These are phyloP conservation scores for Penicillium cataractarum DNA, from an alignment of 495 filamentous ascomycete species.

Conservation along the genomic window DNA sequence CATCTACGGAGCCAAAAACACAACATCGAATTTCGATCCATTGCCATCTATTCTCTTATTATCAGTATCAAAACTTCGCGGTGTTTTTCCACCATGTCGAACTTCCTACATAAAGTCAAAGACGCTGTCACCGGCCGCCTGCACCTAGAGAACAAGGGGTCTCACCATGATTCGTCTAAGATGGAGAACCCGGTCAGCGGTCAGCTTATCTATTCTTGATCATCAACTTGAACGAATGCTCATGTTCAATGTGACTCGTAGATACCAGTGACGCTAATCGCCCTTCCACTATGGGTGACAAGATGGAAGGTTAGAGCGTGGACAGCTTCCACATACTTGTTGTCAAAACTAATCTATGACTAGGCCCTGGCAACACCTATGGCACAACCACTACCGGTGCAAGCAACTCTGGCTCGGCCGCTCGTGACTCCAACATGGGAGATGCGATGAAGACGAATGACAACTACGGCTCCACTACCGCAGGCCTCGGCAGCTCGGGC, in stretches of 20 bases:
- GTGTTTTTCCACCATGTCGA: conserved; percentile 58
- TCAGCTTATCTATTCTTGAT: conserved; percentile 6
- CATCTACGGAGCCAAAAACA: background rate
- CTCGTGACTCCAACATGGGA: conserved; percentile 9
- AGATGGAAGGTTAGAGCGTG: conserved; percentile 6
- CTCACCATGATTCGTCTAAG: conserved; percentile 42
- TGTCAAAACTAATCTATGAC: background rate
- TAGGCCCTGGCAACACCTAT: conserved; percentile 5
- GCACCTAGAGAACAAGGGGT: conserved; percentile 39
- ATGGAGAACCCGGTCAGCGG: conserved; percentile 41
- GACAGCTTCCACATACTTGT: background rate
- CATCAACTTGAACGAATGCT: conserved; percentile 37
- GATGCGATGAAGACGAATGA: conserved; percentile 16
- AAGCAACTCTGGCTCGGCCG: conserved; percentile 12
- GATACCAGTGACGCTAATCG: conserved; percentile 31
- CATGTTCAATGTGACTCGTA: conserved; percentile 40
- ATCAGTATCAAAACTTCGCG: background rate
- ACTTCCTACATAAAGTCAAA: conserved; percentile 74
- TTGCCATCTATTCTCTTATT: background rate
- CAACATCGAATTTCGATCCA: background rate
- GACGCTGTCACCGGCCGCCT: conserved; percentile 57
- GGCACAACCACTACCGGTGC: conserved; percentile 10
- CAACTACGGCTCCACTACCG: conserved; percentile 26
- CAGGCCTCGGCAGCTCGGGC: conserved; percentile 12
- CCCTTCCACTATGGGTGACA: conserved; percentile 5